These are phyloP conservation scores for Trapa incisa DNA, from an alignment of 345 rosid species.

Conservation along the genomic window DNA sequence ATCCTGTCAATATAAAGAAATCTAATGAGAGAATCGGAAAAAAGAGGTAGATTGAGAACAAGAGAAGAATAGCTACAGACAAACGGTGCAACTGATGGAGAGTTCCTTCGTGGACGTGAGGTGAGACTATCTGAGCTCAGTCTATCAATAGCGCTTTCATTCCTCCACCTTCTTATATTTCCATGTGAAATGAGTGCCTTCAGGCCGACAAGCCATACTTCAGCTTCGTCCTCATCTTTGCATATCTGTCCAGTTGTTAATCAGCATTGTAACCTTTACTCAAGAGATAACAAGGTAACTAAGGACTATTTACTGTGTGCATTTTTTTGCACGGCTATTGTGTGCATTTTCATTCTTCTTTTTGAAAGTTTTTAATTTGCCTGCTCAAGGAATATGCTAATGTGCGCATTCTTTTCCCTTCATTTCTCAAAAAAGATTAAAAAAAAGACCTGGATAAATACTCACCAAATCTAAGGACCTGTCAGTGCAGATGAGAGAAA, in stretches of 20 bases:
- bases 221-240: conserved; percentile 96
- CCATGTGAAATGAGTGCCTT: conserved; percentile 48
- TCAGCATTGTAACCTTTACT: not conserved
- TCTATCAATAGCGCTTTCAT: conserved; percentile 31
- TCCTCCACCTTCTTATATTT: conserved; percentile 40
- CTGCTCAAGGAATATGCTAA: too few relatives aligned
- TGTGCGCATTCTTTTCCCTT: too few relatives aligned
- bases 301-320: not conserved
- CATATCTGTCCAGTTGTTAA: conserved; percentile 45
- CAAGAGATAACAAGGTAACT: not conserved
- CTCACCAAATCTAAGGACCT: conserved; percentile 86
- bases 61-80: conserved; percentile 23
- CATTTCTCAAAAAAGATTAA: not conserved
- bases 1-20: conserved; percentile 27
- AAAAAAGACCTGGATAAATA: conserved; percentile 3
- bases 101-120: conserved; percentile 22
- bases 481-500: conserved; percentile 75
- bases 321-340: too few relatives aligned
- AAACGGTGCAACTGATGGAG: conserved; percentile 39
- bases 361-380: too few relatives aligned
- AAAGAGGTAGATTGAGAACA: not conserved
- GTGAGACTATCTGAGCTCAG: conserved; percentile 39
- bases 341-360: too few relatives aligned
- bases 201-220: conserved; percentile 82
- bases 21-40: not conserved